These are phyloP conservation scores for Thalassiosira profunda DNA, from an alignment of 108 stramenopile genomes.

Conservation along the genomic window DNA sequence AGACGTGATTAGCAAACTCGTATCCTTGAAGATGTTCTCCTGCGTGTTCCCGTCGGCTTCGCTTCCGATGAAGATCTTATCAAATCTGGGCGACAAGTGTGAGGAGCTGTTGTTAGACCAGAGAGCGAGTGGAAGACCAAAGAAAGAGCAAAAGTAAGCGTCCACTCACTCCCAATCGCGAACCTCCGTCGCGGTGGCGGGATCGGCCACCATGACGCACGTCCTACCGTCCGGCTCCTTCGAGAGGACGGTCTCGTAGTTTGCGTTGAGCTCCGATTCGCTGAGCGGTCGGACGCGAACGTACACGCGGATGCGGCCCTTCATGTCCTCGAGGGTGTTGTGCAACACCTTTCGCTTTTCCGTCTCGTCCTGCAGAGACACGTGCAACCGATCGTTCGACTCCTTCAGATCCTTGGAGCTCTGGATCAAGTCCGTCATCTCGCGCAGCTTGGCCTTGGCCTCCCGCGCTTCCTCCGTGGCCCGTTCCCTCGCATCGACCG, in stretches of 20 bases:
- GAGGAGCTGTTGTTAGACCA: no score
- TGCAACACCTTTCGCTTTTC: constrained; percentile 67
- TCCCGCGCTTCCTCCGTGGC: constrained; percentile 22
- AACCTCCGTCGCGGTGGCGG: constrained; percentile 23
- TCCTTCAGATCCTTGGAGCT: constrained; percentile 40
- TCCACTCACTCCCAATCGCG: constrained; percentile 66
- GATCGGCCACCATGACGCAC: constrained; percentile 42
- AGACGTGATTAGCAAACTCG: constrained; percentile 57
- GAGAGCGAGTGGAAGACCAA: no score
- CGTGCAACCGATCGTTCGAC: constrained; percentile 55
- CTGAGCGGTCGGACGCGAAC: constrained; percentile 67
- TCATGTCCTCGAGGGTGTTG: constrained; percentile 74
- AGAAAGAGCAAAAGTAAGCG: no score
- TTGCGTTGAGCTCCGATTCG: constrained; percentile 33
- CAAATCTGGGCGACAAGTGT: no score
- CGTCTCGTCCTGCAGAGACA: constrained; percentile 46
- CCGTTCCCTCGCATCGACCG: constrained; percentile 19
- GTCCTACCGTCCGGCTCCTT: constrained; percentile 47
- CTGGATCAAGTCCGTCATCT: constrained; percentile 37
- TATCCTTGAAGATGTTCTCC: constrained; percentile 67
- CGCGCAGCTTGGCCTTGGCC: constrained; percentile 26
- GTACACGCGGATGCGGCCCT: constrained; percentile 73
- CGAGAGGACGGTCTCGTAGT: constrained; percentile 23
- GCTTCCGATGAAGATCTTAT: constrained; percentile 55
- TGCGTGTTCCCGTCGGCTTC: constrained; percentile 54